Evolutionary conservation across 2,329 filamentous ascomycete species (phyloP).

Genomic region (Curvularia spicifera): DNA sequence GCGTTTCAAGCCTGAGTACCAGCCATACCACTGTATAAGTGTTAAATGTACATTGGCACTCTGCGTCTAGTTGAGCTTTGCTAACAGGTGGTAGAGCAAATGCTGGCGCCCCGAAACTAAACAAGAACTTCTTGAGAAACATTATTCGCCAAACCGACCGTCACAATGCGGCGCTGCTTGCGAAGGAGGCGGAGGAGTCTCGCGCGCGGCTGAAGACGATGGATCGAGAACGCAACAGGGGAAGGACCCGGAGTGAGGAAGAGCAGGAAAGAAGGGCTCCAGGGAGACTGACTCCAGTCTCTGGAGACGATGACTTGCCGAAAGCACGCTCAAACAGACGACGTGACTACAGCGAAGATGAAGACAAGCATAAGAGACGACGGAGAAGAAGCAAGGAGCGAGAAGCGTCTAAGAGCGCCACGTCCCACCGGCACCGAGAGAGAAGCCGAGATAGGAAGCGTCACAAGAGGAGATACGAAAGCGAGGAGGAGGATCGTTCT

Average conservation of each 20-base stretch:
- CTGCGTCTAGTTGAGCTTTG: background rate
- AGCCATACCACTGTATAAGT: conserved; percentile 12
- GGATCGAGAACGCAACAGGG: conserved; percentile 28
- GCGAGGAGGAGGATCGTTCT: conserved; percentile 22
- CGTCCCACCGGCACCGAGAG: conserved; percentile 18
- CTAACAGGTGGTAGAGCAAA: conserved; percentile 58
- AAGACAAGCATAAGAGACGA: conserved; percentile 10
- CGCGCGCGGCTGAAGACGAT: conserved; percentile 67
- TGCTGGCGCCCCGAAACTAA: conserved; percentile 79
- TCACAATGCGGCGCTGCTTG: conserved; percentile 86
- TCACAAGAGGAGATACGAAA: conserved; percentile 23
- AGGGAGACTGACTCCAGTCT: conserved; percentile 31
- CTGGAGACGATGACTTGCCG: conserved; percentile 23
- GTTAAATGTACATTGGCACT: conserved; percentile 14
- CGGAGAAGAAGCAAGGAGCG: conserved; percentile 16
- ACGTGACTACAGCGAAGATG: conserved; percentile 28
- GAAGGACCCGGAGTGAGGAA: conserved; percentile 16
- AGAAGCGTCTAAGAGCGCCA: conserved; percentile 4
- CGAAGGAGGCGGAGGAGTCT: conserved; percentile 83
- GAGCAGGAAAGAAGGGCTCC: conserved; percentile 26
- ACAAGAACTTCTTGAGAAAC: conserved; percentile 85
- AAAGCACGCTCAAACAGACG: conserved; percentile 27
- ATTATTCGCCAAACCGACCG: conserved; percentile 86
- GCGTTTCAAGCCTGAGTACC: conserved; percentile 27
- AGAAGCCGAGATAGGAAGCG: conserved; percentile 22